Evolutionary conservation across 2,329 filamentous ascomycete species (phyloP), one percentile per base, ranked within the genome.

Genomic region (Pseudogymnoascus sp.): DNA sequence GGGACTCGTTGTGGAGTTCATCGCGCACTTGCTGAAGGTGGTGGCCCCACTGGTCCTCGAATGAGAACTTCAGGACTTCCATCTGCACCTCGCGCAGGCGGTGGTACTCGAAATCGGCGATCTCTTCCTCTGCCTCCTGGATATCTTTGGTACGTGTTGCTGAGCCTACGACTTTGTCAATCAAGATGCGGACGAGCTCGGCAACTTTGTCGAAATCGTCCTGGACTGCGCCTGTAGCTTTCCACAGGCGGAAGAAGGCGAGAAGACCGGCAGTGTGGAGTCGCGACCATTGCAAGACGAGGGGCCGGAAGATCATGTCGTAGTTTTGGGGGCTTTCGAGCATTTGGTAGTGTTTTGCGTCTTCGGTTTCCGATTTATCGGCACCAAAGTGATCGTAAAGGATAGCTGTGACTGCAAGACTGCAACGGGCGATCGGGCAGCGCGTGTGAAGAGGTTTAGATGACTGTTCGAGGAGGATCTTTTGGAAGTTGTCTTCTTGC

Each of bases 321-420:
- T 94, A 86, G 65, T 91, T 88, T 59, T 89, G 85, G 63, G 82
- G 79, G 21, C 84, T 85, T 65, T 95, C 90, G 57, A 91, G 73
- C 8, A 85, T 78, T 64, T 90, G 82, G 67, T 92, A 90, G 19
- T 82, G 84, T 71, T 90, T 88, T 12, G 82, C 78, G 67, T 95
- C 91, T 64, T 92, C 88, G 57, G 88, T 75, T 58, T 95, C 90
- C 3, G 85, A 82, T 71, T 86, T 90, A 66, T 95, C 91, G 37
- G 97, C 88, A 62, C 96, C 91, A 67, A 99, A 99, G 72, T 97
- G 91, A 67, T 97, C 91, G 72, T 94, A 97, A 2, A 99, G 76
- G 35, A 95, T 90, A 66, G 87, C 81, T 1, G 92, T 97, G 35
- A 96, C 84, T 0, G 90, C 86, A 64, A 97, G 76, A 68, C 91